Percentiles rank a stretch among this genome's conserved stretches.
Conservation (phyloP, 768 basidiomycete genomes). For the Epithele typhae region DNA sequence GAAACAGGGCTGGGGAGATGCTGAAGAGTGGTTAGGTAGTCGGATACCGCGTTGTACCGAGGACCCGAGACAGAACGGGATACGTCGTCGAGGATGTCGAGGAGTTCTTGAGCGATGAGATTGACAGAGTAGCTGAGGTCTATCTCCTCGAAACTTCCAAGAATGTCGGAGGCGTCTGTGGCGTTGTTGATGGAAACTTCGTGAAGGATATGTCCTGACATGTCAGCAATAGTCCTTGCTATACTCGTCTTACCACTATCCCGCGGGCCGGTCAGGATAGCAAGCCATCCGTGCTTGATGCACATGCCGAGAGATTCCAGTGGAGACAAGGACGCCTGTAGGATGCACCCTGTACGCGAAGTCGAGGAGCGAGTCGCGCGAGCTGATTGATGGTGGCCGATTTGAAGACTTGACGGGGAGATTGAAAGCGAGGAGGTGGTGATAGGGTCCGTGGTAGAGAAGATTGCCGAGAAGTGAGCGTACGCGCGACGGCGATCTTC, state of each 20-base stretch:
- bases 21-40: conserved; percentile 1
- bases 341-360: conserved; percentile 42
- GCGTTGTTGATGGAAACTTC: conserved; percentile 81
- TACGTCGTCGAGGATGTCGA: conserved; percentile 21
- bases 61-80: conserved; percentile 9
- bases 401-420: conserved; percentile 47
- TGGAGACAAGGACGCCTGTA: conserved; percentile 59
- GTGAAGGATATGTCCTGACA: conserved; percentile 62
- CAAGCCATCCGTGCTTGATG: conserved; percentile 75
- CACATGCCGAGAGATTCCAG: conserved; percentile 76
- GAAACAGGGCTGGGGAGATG: conserved; percentile 7
- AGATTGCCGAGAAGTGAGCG: conserved; percentile 50
- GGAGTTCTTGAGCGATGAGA: conserved; percentile 35
- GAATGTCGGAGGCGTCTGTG: conserved; percentile 89
- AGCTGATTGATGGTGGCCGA: conserved; percentile 55
- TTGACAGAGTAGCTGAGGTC: conserved; percentile 44
- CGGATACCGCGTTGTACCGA: background rate
- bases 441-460: conserved; percentile 27
- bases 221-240: conserved; percentile 62
- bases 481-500: conserved; percentile 57
- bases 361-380: conserved; percentile 32
- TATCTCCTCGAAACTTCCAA: conserved; percentile 95
- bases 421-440: conserved; percentile 29
- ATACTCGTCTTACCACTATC: conserved; percentile 78
- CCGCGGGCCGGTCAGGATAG: conserved; percentile 78